Base-by-base conservation (phyloP, 2,329 filamentous ascomycete genomes). In the Aspergillus intermedius region DNA sequence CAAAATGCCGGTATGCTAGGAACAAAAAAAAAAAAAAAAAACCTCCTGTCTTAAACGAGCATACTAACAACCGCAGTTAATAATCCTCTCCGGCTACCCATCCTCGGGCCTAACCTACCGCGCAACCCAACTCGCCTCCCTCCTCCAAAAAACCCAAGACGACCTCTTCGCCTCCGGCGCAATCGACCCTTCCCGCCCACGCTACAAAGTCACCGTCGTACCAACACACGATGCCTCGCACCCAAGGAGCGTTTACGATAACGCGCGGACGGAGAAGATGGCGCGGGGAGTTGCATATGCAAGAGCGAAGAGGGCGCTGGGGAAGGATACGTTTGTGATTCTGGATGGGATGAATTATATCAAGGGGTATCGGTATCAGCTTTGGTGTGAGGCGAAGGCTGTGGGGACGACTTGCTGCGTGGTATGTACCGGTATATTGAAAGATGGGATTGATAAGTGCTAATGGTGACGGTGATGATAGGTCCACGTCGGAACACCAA, bases 281-380 rank as follows among this genome's bases (percentile, higher is more conserved):
- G 80, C 81, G 3, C 77, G 81, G 3, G 82, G 80, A 22, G 76
- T 80, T 17, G 76, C 80, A 50, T 81, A 80, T 56, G 79, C 79
- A 9, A 79, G 81, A 51, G 76, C 83, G 49, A 84, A 83, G 65
- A 74, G 82, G 30, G 68, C 74, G 19, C 66, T 85, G 42, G 73
- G 74, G 15, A 74, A 73, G 44, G 78, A 83, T 61, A 77, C 74
- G 43, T 77, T 85, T 49, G 80, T 84, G 40, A 78, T 85, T 45
- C 76, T 81, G 2, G 81, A 85, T 64, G 78, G 78, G 28, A 73
- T 83, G 69, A 84, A 85, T 62, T 84, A 85, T 64, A 85, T 85
- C 69, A 85, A 85, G 64, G 82, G 81, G 17, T 84, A 80, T 65
- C 73, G 81, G 35, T 85, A 85, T 59, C 82, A 85, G 67, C 65